phyloP scores from a whole-genome alignment of 768 basidiomycete genomes.

The Kwoniella europaea region DNA sequence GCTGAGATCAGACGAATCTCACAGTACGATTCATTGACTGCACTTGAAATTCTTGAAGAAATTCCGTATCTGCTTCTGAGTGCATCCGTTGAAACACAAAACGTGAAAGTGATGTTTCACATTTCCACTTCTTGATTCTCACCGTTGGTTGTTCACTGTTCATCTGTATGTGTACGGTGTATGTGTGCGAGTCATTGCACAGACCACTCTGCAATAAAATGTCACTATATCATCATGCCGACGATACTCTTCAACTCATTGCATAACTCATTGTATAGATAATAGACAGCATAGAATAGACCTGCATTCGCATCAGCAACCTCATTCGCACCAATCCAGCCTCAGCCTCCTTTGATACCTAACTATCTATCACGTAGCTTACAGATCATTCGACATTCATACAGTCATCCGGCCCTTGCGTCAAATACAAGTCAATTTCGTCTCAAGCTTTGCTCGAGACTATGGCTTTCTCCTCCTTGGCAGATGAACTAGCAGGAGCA shows the following conservation, averaged over 20 bases:
- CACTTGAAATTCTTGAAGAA: too few species aligned
- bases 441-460: neutral
- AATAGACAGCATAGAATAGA: neutral
- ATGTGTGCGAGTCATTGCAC: neutral
- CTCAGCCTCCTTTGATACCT: neutral
- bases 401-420: neutral
- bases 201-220: neutral
- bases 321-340: neutral
- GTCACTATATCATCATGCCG: neutral
- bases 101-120: neutral
- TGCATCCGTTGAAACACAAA: too few species aligned
- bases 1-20: too few species aligned
- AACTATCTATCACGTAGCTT: neutral
- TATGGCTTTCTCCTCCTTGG: conserved; percentile 18
- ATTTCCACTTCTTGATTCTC: neutral
- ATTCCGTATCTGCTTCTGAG: too few species aligned
- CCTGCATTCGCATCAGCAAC: too few species aligned
- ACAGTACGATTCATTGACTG: too few species aligned
- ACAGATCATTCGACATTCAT: too few species aligned
- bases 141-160: neutral
- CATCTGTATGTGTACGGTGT: neutral
- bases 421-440: neutral
- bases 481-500: conserved; percentile 22
- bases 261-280: neutral
- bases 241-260: neutral